These are phyloP conservation scores for Backusella mclennaniae DNA, from an alignment of 192 early-diverging fungal genomes.

Conservation along the genomic window DNA sequence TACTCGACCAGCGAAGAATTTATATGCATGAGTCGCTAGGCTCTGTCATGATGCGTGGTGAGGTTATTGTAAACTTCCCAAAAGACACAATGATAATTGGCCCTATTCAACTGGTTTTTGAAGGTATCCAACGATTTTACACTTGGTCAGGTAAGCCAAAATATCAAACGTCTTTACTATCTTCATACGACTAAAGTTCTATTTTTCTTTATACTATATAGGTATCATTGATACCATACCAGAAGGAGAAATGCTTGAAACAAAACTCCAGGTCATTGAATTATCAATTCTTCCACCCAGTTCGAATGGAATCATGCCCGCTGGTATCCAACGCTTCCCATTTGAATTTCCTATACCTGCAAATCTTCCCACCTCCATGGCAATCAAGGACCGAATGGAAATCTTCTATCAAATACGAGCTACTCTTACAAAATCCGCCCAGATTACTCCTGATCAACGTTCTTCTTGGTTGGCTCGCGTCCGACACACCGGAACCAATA, in stretches of 20 bases:
- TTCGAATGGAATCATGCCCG: constrained; percentile 13
- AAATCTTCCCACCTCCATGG: constrained; percentile 20
- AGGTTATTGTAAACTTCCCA: constrained; percentile 22
- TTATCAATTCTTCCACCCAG: constrained; percentile 31
- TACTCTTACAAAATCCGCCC: not conserved
- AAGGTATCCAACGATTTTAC: constrained; percentile 23
- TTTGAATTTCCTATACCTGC: constrained; percentile 36
- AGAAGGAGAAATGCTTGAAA: constrained; percentile 10
- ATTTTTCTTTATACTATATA: not conserved
- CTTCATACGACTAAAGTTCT: not conserved
- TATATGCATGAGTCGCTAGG: constrained; percentile 22
- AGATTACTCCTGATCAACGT: not conserved
- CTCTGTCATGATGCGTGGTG: constrained; percentile 28
- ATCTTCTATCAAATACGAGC: constrained; percentile 31
- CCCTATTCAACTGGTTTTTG: constrained; percentile 25
- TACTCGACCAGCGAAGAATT: constrained; percentile 20
- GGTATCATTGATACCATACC: constrained; percentile 1
- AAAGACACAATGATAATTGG: constrained; percentile 21
- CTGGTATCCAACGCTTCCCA: constrained; percentile 27
- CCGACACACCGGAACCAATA: not conserved
- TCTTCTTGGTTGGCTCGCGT: constrained; percentile 9
- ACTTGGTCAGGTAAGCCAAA: constrained; percentile 19
- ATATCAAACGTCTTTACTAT: not conserved
- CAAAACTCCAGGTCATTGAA: constrained; percentile 23
- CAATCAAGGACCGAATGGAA: constrained; percentile 9